These are phyloP conservation scores for Triticum monococcum DNA, from an alignment of 176 grass and related monocot species.

Conservation along the genomic window DNA sequence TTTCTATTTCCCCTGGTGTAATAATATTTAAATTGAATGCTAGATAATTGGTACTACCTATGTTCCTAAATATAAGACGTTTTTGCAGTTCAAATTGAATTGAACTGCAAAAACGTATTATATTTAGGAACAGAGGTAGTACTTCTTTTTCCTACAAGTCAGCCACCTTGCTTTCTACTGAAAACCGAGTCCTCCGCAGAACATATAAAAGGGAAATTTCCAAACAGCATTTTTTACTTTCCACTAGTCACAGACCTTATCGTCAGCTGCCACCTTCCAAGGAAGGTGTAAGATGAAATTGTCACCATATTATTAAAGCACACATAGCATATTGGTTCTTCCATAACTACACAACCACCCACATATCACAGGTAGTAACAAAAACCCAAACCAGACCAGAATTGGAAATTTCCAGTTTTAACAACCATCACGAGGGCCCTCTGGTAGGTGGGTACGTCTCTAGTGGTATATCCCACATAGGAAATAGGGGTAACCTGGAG, in stretches of 20 bases:
- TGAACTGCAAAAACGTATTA: no score
- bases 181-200: not conserved
- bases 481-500: not conserved
- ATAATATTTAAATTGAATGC: not conserved
- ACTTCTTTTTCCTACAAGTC: not conserved
- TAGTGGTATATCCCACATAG: not conserved
- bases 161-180: not conserved
- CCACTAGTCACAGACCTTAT: not conserved
- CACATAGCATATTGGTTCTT: no score
- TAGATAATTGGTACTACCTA: not conserved
- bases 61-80: no score
- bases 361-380: slow-evolving; percentile 21
- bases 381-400: not conserved
- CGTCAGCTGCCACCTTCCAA: not conserved
- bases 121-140: no score
- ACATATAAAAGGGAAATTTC: not conserved
- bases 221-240: not conserved
- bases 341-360: slow-evolving; percentile 9
- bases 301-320: not conserved
- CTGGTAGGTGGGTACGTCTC: not conserved
- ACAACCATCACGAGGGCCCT: not conserved
- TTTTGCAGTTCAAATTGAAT: no score
- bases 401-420: slow-evolving; percentile 18
- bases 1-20: slow-evolving; percentile 6
- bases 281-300: not conserved